Base-by-base conservation (phyloP, 768 basidiomycete genomes). In the Xerocomellus dryophilus region DNA sequence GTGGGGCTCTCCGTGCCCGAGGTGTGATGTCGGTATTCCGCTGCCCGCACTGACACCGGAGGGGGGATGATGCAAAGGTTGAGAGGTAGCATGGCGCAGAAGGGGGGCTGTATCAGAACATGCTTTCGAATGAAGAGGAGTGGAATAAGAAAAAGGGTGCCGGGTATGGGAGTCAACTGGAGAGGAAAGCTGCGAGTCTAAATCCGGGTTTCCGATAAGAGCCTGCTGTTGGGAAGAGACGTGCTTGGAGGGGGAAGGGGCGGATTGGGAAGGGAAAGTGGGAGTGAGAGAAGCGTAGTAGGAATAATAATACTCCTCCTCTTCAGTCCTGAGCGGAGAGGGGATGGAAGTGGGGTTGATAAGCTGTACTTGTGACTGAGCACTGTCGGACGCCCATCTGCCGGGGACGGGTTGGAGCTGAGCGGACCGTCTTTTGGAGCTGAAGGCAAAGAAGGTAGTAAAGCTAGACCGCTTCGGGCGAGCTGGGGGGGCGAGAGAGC, bases 141-240 rank as follows among this genome's bases (percentile, higher is more conserved):
- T 65, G 38, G 73, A 69, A 64, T 78, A 77, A 11, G 80, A 80
- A 63, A 82, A 85, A 6, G 83, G 83, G 56, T 84, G 81, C 17
- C 61, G 71, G 67, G 51, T 62, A 53, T 61, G 63, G 43, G 68
- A 56, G 29, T 57, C 51, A 1, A 49, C 46, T 5, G 61, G 53
- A n/a, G 60, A 66, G 27, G 66, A 54, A 20, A 31, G 43, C 3
- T 23, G 57, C 7, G 66, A 58, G 20, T 66, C 53, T 7, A 52
- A 45, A 25, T 68, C 67, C 31, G 51, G 42, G 53, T 56, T 60
- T 57, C 51, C 59, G 18, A 27, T 18, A 23, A 36, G 50, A 44
- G 51, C 50, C 17, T 50, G 60, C 18, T 57, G 56, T 53, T 56
- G 68, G 57, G 57, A 50, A 60, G 54, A 50, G 38, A 51, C 54